A percentile compares a stretch with the other conserved stretches of the same genome.
phyloP scores from a whole-genome alignment of 2,329 filamentous ascomycete genomes.

The Cyphellophora attinorum region DNA sequence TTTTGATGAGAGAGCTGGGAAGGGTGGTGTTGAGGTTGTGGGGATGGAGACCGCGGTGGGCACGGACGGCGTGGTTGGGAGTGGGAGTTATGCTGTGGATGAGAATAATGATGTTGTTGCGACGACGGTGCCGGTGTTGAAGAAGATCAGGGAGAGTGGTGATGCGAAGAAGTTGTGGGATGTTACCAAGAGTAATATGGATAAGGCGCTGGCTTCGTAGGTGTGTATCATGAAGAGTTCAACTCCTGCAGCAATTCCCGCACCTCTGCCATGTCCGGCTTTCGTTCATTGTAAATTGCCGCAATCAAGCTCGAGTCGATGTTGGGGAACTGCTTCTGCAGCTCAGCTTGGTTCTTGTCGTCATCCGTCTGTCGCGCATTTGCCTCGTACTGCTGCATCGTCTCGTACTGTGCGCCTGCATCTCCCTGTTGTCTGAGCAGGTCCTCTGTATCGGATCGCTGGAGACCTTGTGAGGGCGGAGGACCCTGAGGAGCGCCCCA shows the following conservation, averaged over 20 bases:
- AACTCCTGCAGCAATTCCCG: slow-evolving; percentile 19
- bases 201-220: slow-evolving; percentile 16
- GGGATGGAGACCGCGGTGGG: slow-evolving; percentile 8
- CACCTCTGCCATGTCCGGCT: slow-evolving; percentile 13
- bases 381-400: slow-evolving; percentile 19
- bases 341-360: slow-evolving; percentile 14
- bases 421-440: slow-evolving; percentile 12
- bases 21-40: background rate
- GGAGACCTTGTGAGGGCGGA: slow-evolving; percentile 7
- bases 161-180: slow-evolving; percentile 15
- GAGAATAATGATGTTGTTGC: slow-evolving; percentile 11
- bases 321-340: slow-evolving; percentile 19
- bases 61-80: slow-evolving; percentile 17
- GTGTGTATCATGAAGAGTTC: slow-evolving; percentile 12
- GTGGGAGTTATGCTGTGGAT: slow-evolving; percentile 20
- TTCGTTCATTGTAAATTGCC: slow-evolving; percentile 18
- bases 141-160: slow-evolving; percentile 14
- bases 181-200: too few species aligned
- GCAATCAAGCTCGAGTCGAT: slow-evolving; percentile 20
- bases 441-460: slow-evolving; percentile 15
- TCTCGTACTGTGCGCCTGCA: slow-evolving; percentile 16
- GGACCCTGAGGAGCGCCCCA: slow-evolving; percentile 3
- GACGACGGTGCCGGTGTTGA: slow-evolving; percentile 13
- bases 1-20: background rate
- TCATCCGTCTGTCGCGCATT: slow-evolving; percentile 13